Evolutionary conservation across 202 grass and related monocot species (phyloP).

Genomic region (Schoenoplectus triqueter): DNA sequence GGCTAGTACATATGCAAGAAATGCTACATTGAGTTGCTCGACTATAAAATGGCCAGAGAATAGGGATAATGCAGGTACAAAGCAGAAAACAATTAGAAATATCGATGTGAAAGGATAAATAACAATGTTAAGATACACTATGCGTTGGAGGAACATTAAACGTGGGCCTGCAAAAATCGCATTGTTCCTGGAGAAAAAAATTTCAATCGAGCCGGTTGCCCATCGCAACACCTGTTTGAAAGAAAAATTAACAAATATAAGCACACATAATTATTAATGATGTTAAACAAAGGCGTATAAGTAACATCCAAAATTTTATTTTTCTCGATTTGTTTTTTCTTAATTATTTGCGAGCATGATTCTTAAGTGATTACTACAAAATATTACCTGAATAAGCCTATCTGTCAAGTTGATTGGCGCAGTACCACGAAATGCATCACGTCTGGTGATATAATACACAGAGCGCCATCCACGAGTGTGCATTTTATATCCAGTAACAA

Average conservation of each 20-base stretch:
- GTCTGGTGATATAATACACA: slow-evolving; percentile 92
- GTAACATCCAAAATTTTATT: background rate
- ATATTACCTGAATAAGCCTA: slow-evolving; percentile 84
- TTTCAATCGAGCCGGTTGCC: slow-evolving; percentile 81
- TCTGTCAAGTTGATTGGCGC: slow-evolving; percentile 99
- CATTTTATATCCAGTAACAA: slow-evolving; percentile 99
- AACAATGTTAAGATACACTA: slow-evolving; percentile 72
- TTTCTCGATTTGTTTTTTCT: background rate
- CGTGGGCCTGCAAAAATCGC: slow-evolving; percentile 64
- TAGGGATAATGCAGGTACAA: slow-evolving; percentile 71
- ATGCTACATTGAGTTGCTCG: slow-evolving; percentile 64
- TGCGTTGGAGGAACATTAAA: slow-evolving; percentile 79
- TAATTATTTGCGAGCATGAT: background rate
- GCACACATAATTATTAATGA: background rate
- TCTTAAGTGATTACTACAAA: background rate
- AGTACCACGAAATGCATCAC: slow-evolving; percentile 90
- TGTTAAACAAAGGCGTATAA: background rate
- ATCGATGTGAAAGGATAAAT: slow-evolving; percentile 80
- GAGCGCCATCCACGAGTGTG: slow-evolving; percentile 94
- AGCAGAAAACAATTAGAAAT: slow-evolving; percentile 62
- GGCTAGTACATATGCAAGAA: slow-evolving; percentile 67
- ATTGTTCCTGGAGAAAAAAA: slow-evolving; percentile 81
- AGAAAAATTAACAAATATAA: background rate
- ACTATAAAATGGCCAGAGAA: slow-evolving; percentile 85
- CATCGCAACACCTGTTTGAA: slow-evolving; percentile 55